Percentiles rank a stretch among this genome's conserved stretches.
phyloP scores from a whole-genome alignment of 2,329 filamentous ascomycete species.

The Chaetomiaceae sp. region DNA sequence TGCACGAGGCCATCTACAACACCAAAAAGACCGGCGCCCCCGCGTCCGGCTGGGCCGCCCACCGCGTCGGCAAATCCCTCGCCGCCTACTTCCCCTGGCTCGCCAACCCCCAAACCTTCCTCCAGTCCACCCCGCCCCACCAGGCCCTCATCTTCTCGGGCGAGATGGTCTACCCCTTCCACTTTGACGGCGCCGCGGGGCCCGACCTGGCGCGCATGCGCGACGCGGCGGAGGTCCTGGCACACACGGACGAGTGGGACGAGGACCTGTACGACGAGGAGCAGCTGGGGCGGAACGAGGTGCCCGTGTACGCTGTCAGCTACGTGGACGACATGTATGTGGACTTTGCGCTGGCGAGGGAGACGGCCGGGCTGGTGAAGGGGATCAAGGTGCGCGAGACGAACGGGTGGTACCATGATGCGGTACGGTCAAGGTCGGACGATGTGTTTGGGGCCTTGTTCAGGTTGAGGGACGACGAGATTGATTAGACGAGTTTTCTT shows the following conservation, averaged over 20 bases:
- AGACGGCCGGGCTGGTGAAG: conserved; percentile 70
- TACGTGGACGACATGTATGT: conserved; percentile 94
- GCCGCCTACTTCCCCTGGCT: conserved; percentile 51
- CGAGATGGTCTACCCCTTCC: conserved; percentile 86
- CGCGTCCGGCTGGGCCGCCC: conserved; percentile 15
- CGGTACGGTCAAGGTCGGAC: conserved; percentile 65
- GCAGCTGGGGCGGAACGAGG: conserved; percentile 69
- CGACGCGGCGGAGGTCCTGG: conserved; percentile 66
- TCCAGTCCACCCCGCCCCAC: conserved; percentile 29
- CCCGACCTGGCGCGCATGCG: conserved; percentile 67
- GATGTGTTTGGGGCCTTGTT: conserved; percentile 76
- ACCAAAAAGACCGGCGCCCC: conserved; percentile 41
- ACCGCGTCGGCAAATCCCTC: conserved; percentile 3
- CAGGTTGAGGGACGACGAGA: conserved; percentile 64
- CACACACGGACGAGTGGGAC: conserved; percentile 67
- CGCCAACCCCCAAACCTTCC: conserved; percentile 36
- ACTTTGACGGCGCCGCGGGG: conserved; percentile 66
- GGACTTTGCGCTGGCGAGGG: conserved; percentile 66
- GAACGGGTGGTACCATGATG: conserved; percentile 84
- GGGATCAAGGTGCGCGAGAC: conserved; percentile 78
- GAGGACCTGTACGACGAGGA: conserved; percentile 65
- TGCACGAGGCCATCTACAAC: conserved; percentile 88
- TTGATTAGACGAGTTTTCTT: conserved; percentile 42
- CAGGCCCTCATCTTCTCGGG: conserved; percentile 60
- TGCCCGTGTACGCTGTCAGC: conserved; percentile 80